phyloP scores from a whole-genome alignment of 169 alveolate genomes.

The Amoebophrya sp. region DNA sequence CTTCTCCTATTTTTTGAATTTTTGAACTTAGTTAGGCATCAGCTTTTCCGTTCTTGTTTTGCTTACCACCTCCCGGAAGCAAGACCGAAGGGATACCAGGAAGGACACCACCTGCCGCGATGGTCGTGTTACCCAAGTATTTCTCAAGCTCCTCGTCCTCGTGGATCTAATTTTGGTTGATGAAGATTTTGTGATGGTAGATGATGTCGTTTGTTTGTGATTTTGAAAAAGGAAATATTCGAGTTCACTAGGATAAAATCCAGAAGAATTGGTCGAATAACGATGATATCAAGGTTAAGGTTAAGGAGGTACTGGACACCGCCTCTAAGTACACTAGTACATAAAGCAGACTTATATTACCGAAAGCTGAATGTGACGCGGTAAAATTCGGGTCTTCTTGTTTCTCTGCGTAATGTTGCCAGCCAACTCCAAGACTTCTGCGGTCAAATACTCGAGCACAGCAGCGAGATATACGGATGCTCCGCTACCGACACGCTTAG shows the following conservation, averaged over 20 bases:
- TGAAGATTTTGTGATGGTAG: no score
- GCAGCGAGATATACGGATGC: conserved; percentile 90
- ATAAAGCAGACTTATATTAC: no score
- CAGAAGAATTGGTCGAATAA: no score
- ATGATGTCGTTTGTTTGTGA: no score
- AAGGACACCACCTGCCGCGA: conserved; percentile 97
- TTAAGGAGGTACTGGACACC: no score
- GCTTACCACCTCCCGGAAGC: conserved; percentile 78
- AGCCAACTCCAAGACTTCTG: conserved; percentile 96
- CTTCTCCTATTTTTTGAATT: no score
- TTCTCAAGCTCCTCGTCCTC: conserved; percentile 97
- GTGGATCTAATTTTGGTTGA: conserved; percentile 55
- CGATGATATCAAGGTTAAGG: no score
- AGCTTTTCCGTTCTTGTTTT: conserved; percentile 23
- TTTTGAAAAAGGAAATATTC: no score
- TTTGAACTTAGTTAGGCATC: no score
- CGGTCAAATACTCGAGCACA: conserved; percentile 94
- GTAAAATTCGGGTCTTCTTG: conserved; percentile 95
- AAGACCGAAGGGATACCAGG: conserved; percentile 93
- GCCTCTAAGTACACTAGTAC: no score
- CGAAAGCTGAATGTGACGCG: conserved; percentile 98
- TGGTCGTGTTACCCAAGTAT: conserved; percentile 91
- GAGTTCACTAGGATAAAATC: no score
- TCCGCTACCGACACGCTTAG: conserved; percentile 85
- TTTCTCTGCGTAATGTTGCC: conserved; percentile 96